Evolutionary conservation across 2,329 filamentous ascomycete species (phyloP).

Genomic region (Phialophora tarda): DNA sequence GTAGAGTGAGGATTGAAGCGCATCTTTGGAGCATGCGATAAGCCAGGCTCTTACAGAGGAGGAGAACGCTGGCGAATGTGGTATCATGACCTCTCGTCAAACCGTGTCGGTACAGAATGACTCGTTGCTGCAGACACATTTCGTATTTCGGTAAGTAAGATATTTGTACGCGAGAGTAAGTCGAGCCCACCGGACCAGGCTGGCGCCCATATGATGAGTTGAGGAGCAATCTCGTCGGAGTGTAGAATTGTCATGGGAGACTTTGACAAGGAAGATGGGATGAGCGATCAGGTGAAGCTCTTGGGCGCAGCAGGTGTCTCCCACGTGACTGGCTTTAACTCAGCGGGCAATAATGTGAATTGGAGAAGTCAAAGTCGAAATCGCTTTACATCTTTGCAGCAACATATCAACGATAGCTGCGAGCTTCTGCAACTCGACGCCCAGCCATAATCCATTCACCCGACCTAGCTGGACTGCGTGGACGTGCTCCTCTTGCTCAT

Average conservation of each 20-base stretch:
- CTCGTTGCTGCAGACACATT: conserved; percentile 62
- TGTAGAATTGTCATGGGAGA: too few relatives aligned
- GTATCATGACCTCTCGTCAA: conserved; percentile 61
- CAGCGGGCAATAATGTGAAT: not conserved
- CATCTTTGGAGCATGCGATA: conserved; percentile 49
- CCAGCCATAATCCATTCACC: not conserved
- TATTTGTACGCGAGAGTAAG: conserved; percentile 10
- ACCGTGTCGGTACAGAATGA: conserved; percentile 63
- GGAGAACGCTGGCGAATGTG: too few relatives aligned
- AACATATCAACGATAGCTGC: not conserved
- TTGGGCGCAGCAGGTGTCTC: not conserved
- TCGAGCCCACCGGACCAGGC: conserved; percentile 37
- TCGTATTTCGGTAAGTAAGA: conserved; percentile 42
- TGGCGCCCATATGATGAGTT: conserved; percentile 38
- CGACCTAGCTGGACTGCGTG: not conserved
- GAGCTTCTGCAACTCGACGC: not conserved
- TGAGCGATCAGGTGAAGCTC: too few relatives aligned
- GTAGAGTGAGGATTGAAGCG: conserved; percentile 67
- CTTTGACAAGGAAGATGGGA: too few relatives aligned
- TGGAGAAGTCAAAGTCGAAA: not conserved
- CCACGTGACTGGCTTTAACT: not conserved
- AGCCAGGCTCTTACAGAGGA: too few relatives aligned
- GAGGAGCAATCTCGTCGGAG: too few relatives aligned
- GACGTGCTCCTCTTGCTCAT: not conserved
- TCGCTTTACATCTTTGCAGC: too few relatives aligned